phyloP scores from a whole-genome alignment of 805 yeast genomes.

The Candida nitratophila region DNA sequence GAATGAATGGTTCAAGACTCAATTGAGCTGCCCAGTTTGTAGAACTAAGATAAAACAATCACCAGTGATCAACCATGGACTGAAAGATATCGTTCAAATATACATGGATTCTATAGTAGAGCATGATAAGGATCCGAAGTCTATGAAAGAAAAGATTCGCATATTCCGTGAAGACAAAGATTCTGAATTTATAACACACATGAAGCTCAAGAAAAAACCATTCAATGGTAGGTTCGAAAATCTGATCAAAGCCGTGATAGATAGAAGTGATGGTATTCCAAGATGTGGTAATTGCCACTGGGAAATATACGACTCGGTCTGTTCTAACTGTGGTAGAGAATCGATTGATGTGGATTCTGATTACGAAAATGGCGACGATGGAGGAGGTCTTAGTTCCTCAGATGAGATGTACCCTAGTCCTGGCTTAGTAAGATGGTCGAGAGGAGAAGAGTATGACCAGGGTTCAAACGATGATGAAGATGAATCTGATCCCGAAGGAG shows the following conservation, averaged over 20 bases:
- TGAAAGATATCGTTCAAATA: constrained; percentile 39
- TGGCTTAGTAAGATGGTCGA: no score
- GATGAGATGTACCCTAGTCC: constrained; percentile 6
- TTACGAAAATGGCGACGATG: no score
- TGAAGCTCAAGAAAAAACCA: constrained; percentile 22
- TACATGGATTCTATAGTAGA: constrained; percentile 32
- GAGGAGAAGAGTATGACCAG: no score
- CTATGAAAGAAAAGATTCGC: constrained; percentile 10
- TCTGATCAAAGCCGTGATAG: constrained; percentile 45
- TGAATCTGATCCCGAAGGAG: no score
- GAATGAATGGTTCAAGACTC: constrained; percentile 52
- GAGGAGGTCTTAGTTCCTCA: no score
- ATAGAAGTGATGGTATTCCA: constrained; percentile 63
- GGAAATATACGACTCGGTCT: constrained; percentile 65
- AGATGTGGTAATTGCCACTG: constrained; percentile 74
- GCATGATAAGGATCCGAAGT: constrained; percentile 13
- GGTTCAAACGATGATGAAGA: no score
- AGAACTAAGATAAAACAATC: constrained; percentile 37
- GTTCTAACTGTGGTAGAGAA: constrained; percentile 60
- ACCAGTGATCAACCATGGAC: constrained; percentile 47
- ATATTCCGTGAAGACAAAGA: constrained; percentile 22
- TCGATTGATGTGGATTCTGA: constrained; percentile 17
- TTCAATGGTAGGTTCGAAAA: constrained; percentile 46
- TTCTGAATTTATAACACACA: constrained; percentile 34
- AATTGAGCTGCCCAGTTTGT: constrained; percentile 64